Evolutionary conservation across 768 basidiomycete species (phyloP), one percentile per base, ranked within the genome.

Genomic region (Boletus rubescentipes): DNA sequence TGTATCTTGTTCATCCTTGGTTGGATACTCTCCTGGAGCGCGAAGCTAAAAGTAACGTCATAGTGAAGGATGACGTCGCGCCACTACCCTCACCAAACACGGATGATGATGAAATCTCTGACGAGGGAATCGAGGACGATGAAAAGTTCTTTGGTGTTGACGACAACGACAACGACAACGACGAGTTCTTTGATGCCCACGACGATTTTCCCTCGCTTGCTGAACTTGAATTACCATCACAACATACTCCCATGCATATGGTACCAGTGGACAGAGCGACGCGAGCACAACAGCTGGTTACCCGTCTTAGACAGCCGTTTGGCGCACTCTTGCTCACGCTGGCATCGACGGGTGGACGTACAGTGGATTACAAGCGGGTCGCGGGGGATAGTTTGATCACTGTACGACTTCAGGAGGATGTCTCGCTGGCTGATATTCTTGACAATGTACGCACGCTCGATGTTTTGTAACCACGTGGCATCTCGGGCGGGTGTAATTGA

Each of bases 321-420:
- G 38, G 48, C 4, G 29, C 37, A 8, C 38, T 49, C 2, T 40
- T 49, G 8, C 14, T 49, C 15, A 21, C 37, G 12, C 26, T 18
- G 23, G 16, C n/a, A 6, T 32, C 23, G 5, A 41, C 26, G n/a
- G 8, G 14, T 20, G 16, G 14, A 29, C 26, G 35, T 1, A n/a
- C 30, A 12, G 37, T 38, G 23, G 56, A 16, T 23, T 55, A 55
- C 23, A 54, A 5, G 35, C 41, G 56, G 3, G 53, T 57, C 3
- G 53, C 53, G 11, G 31, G 47, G 1, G 53, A 58, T 23, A 16
- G 21, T 3, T 8, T 15, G 9, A 49, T 58, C 11, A 50, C 10
- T 11, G 36, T 37, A n/a, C 36, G 15, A 9, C 5, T 37, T 37
- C 36, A n/a, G n/a, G 36, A 37, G 16, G 0, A 6, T 14, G 6